A percentile compares a stretch with the other conserved stretches of the same genome.
Conservation (phyloP, 371 early-diverging fungal species). For the Vairimorpha apis region DNA sequence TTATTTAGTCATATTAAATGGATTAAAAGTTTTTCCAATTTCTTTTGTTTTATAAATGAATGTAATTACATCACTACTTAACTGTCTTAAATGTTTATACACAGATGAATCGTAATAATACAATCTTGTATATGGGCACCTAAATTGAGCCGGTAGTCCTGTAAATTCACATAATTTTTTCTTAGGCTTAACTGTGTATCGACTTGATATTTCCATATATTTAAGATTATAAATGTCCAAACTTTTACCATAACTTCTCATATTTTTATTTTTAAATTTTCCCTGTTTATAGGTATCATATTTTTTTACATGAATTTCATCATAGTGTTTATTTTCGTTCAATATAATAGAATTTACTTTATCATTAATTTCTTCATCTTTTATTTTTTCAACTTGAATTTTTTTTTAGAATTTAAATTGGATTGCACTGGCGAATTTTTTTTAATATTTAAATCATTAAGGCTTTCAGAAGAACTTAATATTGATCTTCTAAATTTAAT, state of each 20-base stretch:
- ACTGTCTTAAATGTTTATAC: constrained; percentile 52
- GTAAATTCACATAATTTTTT: constrained; percentile 61
- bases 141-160: constrained; percentile 59
- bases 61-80: constrained; percentile 25
- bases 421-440: too few species aligned
- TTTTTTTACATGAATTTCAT: not conserved
- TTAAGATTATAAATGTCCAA: constrained; percentile 5
- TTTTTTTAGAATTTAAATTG: too few species aligned
- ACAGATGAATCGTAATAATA: constrained; percentile 56
- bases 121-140: constrained; percentile 57
- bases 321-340: not conserved
- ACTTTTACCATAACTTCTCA: not conserved
- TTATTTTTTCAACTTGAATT: too few species aligned
- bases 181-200: constrained; percentile 43
- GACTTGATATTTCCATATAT: constrained; percentile 42
- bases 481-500: too few species aligned
- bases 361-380: too few species aligned
- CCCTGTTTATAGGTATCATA: constrained; percentile 8
- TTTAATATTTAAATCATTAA: too few species aligned
- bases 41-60: constrained; percentile 23
- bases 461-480: too few species aligned
- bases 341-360: too few species aligned
- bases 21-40: constrained; percentile 19
- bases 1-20: not conserved
- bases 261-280: constrained; percentile 18